Base-by-base conservation (phyloP, 2,329 filamentous ascomycete species). In the Lasiodiplodia gonubiensis region DNA sequence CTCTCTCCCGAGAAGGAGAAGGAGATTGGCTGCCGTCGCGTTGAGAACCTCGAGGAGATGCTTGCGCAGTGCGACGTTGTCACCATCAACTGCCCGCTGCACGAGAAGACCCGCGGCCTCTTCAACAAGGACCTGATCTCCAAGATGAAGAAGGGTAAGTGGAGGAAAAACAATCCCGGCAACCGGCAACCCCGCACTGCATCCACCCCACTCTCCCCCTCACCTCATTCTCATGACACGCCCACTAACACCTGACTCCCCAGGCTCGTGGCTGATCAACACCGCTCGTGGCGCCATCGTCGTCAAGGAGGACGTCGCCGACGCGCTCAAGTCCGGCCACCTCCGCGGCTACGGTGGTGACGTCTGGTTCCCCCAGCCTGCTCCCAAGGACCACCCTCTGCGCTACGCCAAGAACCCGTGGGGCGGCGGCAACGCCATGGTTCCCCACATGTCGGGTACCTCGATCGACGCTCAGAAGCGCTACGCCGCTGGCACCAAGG, bases 21-120 rank as follows among this genome's bases (percentile, higher is more conserved):
- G 83, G 94, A 97, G 86, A 98, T 98, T 83, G 94, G 94, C 80
- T 94, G 90, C 88, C 88, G 93, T 76, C 89, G 95, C 70, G 93
- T 98, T 69, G 91, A 94, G 59, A 87, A 80, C 76, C 89, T 99
- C 76, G 94, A 97, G 86, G 94, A 98, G 81, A 90, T 99, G 89
- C 83, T 99, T 70, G 86, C 88, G 49, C 93, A 97, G 86, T 98
- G 94, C 81, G 95, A 98, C 75, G 88, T 98, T 70, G 94, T 99
- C 82, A 99, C 95, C 79, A 98, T 99, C 86, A 99, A 99, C 90
- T 97, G 94, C 88, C 95, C 95, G 65, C 89, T 99, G 71, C 95
- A 99, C 86, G 94, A 98, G 88, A 97, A 96, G 89, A 99, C 95
- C 42, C 88, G 89, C 70, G 94, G 94, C 74, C 83, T 99, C 71